Conservation (phyloP, 805 yeast genomes). For the Jamesozyma gamospora region DNA sequence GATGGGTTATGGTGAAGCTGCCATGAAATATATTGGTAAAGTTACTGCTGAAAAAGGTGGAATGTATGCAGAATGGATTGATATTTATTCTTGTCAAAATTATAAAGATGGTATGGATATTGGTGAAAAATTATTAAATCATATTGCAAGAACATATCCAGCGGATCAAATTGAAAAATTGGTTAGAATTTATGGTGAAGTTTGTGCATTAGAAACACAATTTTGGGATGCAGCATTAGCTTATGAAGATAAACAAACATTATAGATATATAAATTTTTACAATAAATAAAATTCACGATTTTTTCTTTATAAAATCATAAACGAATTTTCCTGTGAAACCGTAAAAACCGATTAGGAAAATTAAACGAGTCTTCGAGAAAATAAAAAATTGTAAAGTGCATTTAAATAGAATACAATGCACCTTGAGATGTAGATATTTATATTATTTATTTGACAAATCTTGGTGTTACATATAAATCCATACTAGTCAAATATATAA, state of each 20-base stretch:
- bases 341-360: not conserved
- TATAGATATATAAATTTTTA: no score
- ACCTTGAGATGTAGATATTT: no score
- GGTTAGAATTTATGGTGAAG: conserved; percentile 49
- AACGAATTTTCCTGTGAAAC: not conserved
- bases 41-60: conserved; percentile 21
- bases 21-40: conserved; percentile 27
- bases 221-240: conserved; percentile 54
- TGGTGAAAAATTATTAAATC: conserved; percentile 43
- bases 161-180: conserved; percentile 40
- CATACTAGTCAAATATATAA: not conserved
- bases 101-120: conserved; percentile 41
- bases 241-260: conserved; percentile 2
- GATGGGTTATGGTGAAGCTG: conserved; percentile 60
- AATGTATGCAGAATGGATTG: conserved; percentile 44
- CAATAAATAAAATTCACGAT: no score
- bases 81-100: conserved; percentile 50
- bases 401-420: no score
- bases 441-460: no score
- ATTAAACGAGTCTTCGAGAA: not conserved
- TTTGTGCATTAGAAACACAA: conserved; percentile 47
- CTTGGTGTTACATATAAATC: no score
- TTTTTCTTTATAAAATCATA: not conserved
- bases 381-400: not conserved
- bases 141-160: conserved; percentile 32